These are phyloP conservation scores for Avicennia marina DNA, from an alignment of 257 asterid species.

Conservation along the genomic window DNA sequence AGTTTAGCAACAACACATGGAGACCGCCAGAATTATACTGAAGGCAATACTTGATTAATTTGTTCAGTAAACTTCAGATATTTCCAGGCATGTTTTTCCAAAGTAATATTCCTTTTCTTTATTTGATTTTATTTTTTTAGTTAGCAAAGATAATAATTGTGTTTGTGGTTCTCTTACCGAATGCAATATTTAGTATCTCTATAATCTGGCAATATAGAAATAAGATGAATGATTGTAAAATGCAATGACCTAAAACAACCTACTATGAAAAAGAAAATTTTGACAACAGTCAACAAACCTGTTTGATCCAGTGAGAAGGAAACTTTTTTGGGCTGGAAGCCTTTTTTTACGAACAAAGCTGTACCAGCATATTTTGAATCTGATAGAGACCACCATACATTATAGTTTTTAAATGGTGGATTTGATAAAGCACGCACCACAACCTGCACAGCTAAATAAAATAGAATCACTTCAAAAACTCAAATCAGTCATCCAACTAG, in stretches of 20 bases:
- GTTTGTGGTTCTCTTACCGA: too few relatives aligned
- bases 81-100: neutral
- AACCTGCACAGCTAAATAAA: constrained; percentile 45
- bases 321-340: constrained; percentile 70
- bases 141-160: neutral
- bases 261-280: neutral
- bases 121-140: constrained; percentile 2
- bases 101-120: neutral
- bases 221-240: neutral
- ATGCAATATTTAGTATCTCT: too few relatives aligned
- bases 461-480: constrained; percentile 1
- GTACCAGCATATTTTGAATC: constrained; percentile 97
- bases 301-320: constrained; percentile 76
- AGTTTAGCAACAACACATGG: neutral
- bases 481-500: neutral
- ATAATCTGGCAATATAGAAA: too few relatives aligned
- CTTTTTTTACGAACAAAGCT: constrained; percentile 66
- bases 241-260: neutral
- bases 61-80: neutral
- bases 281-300: constrained; percentile 34
- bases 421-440: constrained; percentile 68
- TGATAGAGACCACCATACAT: constrained; percentile 96
- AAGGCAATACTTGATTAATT: neutral
- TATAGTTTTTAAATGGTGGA: constrained; percentile 62
- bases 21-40: neutral